Percentiles rank a stretch among this genome's conserved stretches.
Evolutionary conservation across 495 filamentous ascomycete species (phyloP).

Genomic region (Cetradonia linearis): DNA sequence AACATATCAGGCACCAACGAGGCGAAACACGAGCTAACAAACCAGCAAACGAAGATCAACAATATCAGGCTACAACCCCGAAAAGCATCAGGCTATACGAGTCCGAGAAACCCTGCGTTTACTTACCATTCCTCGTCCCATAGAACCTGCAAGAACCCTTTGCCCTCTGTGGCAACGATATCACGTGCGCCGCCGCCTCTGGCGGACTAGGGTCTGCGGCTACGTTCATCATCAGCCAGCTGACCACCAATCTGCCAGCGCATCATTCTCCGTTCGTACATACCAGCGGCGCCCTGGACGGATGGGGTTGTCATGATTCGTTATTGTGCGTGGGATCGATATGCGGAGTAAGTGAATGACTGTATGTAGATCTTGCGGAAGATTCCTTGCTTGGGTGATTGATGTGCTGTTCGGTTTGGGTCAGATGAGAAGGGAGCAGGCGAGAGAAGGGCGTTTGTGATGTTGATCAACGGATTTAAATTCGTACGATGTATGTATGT

Average conservation of each 20-base stretch:
- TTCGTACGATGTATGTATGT: too few relatives aligned
- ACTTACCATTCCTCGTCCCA: constrained; percentile 16
- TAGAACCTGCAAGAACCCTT: constrained; percentile 17
- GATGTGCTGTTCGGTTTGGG: not conserved
- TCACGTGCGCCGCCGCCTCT: constrained; percentile 8
- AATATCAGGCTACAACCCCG: not conserved
- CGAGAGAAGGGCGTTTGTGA: not conserved
- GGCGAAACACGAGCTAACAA: not conserved
- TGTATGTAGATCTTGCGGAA: not conserved
- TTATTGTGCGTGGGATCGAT: not conserved
- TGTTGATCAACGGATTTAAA: too few relatives aligned
- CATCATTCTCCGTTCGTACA: constrained; percentile 9
- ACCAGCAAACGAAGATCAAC: not conserved
- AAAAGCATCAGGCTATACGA: not conserved
- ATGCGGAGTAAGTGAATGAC: not conserved
- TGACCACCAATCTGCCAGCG: constrained; percentile 13
- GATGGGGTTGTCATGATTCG: constrained; percentile 11
- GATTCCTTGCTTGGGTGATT: not conserved
- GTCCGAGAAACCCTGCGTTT: not conserved
- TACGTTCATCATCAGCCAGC: not conserved
- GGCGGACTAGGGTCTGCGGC: not conserved
- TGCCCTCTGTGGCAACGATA: constrained; percentile 10
- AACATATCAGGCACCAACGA: not conserved
- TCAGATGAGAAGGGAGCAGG: not conserved
- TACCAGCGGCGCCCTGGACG: constrained; percentile 7